phyloP scores from a whole-genome alignment of 306 rosid species.

The Datisca glomerata region DNA sequence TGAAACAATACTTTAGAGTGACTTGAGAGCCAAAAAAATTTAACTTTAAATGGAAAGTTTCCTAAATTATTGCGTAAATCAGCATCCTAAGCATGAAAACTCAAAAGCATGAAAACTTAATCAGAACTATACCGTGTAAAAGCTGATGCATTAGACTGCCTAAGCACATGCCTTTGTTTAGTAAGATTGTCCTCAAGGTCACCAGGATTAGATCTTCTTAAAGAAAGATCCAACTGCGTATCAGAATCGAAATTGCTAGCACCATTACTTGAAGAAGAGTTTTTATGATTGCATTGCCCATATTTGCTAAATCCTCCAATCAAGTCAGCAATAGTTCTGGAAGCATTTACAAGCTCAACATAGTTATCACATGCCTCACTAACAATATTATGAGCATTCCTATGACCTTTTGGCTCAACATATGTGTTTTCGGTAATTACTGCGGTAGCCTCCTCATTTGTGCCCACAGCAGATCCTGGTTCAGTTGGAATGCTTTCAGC shows the following conservation, averaged over 20 bases:
- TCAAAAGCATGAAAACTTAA: conserved; percentile 7
- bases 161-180: conserved; percentile 50
- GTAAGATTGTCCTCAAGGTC: conserved; percentile 34
- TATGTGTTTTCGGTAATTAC: conserved; percentile 29
- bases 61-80: no score
- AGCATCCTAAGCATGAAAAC: conserved; percentile 1
- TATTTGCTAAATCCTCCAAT: conserved; percentile 39
- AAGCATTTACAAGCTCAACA: conserved; percentile 32
- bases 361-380: conserved; percentile 49
- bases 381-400: conserved; percentile 22
- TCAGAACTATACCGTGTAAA: conserved; percentile 50
- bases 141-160: conserved; percentile 76
- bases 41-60: no score
- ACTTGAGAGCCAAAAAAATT: no score
- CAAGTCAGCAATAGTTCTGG: conserved; percentile 58
- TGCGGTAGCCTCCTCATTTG: conserved; percentile 25
- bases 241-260: conserved; percentile 33
- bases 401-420: conserved; percentile 25
- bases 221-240: conserved; percentile 78
- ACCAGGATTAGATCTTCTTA: conserved; percentile 50
- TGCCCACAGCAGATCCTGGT: conserved; percentile 32
- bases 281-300: conserved; percentile 29
- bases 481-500: conserved; percentile 4
- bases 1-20: no score
- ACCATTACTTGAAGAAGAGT: conserved; percentile 37